phyloP scores from a whole-genome alignment of 306 rosid species.

The Amphicarpaea edgeworthii region DNA sequence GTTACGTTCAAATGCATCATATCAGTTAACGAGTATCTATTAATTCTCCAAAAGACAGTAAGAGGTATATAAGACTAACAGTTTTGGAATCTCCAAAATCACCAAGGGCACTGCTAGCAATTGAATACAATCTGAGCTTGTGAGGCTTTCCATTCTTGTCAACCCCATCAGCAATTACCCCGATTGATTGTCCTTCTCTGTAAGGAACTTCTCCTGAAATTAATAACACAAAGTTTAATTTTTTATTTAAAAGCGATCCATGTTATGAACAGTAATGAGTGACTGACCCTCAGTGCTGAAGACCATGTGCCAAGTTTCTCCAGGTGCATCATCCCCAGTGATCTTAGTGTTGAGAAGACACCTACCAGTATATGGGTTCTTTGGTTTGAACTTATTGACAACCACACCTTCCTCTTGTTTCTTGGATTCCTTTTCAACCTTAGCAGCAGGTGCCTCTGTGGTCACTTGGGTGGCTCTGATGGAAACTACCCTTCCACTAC shows the following conservation, averaged over 20 bases:
- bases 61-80: conserved; percentile 55
- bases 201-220: conserved; percentile 87
- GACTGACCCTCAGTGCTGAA: conserved; percentile 82
- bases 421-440: conserved; percentile 82
- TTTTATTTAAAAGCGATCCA: not conserved
- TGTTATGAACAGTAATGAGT: not conserved
- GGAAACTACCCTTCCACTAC: conserved; percentile 60
- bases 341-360: conserved; percentile 91
- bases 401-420: conserved; percentile 89
- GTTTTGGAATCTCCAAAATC: conserved; percentile 97
- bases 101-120: conserved; percentile 94
- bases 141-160: conserved; percentile 97
- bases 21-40: conserved; percentile 21
- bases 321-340: conserved; percentile 95
- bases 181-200: conserved; percentile 92
- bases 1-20: conserved; percentile 38
- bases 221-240: too few species aligned
- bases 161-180: conserved; percentile 81
- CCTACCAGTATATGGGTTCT: conserved; percentile 72
- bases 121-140: conserved; percentile 86
- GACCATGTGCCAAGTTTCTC: conserved; percentile 97
- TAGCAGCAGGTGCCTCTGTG: conserved; percentile 87
- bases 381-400: conserved; percentile 87
- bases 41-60: not conserved
- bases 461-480: conserved; percentile 92